A percentile compares a stretch with the other conserved stretches of the same genome.
phyloP scores from a whole-genome alignment of 2,329 filamentous ascomycete genomes.

The Trichoderma simmonsii region DNA sequence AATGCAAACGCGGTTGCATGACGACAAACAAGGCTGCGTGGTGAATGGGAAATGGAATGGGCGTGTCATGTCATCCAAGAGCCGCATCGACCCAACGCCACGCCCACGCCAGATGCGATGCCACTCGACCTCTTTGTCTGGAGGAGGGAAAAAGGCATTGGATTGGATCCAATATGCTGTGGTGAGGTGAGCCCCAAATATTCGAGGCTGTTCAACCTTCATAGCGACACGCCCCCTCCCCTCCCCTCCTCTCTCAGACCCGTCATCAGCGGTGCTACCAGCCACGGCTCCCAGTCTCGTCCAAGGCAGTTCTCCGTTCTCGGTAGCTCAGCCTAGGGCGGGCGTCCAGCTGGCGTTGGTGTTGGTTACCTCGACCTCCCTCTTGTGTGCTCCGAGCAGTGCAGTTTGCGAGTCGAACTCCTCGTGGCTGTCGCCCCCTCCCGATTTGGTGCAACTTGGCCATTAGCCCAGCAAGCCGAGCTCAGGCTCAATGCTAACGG shows the following conservation, averaged over 20 bases:
- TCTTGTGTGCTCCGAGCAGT: constrained; percentile 1
- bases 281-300: not conserved
- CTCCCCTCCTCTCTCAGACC: not conserved
- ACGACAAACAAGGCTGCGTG: not conserved
- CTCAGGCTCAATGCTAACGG: constrained; percentile 9
- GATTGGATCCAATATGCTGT: not conserved
- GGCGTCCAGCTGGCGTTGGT: not conserved
- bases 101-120: not conserved
- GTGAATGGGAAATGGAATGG: not conserved
- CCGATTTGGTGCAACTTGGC: constrained; percentile 17
- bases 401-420: constrained; percentile 6
- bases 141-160: not conserved
- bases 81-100: constrained; percentile 3
- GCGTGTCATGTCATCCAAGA: not conserved
- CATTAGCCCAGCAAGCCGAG: constrained; percentile 2
- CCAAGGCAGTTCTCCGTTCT: not conserved
- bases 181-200: not conserved
- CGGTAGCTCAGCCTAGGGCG: constrained; percentile 8
- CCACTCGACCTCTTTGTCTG: not conserved
- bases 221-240: constrained; percentile 10
- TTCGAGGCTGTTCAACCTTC: constrained; percentile 3
- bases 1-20: not conserved
- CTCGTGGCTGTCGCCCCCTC: constrained; percentile 10
- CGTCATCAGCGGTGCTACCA: not conserved
- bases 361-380: constrained; percentile 10